These are phyloP conservation scores for Ajuga chamaepitys DNA, from an alignment of 257 asterid species.

Conservation along the genomic window DNA sequence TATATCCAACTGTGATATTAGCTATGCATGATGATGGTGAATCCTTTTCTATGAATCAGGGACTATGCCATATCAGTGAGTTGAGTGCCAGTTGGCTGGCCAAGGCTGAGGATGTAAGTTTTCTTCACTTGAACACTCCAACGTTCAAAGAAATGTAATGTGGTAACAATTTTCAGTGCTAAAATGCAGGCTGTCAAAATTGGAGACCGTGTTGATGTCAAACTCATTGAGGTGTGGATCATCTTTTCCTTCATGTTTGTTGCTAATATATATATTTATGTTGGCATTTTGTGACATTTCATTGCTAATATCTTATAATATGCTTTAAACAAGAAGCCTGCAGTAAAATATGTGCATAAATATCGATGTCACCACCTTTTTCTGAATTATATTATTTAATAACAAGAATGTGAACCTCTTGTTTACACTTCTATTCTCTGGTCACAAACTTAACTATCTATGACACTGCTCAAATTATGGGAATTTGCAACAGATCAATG, in stretches of 20 bases:
- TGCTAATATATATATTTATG: not conserved
- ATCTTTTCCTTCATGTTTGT: constrained; percentile 9
- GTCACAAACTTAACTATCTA: not conserved
- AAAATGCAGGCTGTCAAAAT: constrained; percentile 68
- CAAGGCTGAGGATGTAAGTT: constrained; percentile 90
- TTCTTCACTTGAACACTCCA: constrained; percentile 6
- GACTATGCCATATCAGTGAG: constrained; percentile 94
- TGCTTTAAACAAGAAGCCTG: not conserved
- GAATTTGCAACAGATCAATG: constrained; percentile 58
- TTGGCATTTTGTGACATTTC: not conserved
- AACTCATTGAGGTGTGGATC: constrained; percentile 78
- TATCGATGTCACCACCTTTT: not conserved
- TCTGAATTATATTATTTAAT: not conserved
- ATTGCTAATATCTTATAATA: not conserved
- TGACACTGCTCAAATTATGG: not conserved
- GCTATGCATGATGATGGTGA: not conserved
- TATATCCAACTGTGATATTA: not conserved
- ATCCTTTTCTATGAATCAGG: constrained; percentile 37
- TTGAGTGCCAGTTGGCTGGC: constrained; percentile 86
- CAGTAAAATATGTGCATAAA: not conserved
- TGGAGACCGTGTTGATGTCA: constrained; percentile 92
- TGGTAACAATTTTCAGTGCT: constrained; percentile 17
- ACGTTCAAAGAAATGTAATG: constrained; percentile 4
- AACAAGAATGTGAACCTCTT: not conserved
- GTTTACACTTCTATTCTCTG: not conserved